Conservation (phyloP, 768 basidiomycete species). For the Austroboletus eburneus region DNA sequence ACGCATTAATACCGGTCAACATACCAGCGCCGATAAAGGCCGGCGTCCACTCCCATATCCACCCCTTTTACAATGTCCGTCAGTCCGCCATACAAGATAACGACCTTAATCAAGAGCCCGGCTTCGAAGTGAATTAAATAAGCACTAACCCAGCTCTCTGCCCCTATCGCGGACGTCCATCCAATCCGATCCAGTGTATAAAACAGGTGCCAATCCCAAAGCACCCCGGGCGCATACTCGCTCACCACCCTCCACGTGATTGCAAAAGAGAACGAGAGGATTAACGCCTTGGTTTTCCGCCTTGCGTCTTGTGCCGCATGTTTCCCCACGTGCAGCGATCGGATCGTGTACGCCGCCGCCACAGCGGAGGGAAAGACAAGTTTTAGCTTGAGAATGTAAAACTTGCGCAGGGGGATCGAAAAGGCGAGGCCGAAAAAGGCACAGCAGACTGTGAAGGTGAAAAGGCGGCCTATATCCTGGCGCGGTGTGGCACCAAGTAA, state of each 20-base stretch:
- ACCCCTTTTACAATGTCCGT: conserved; percentile 27
- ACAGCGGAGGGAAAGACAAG: conserved; percentile 62
- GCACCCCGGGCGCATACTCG: conserved; percentile 56
- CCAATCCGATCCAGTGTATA: conserved; percentile 57
- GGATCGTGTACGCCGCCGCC: conserved; percentile 64
- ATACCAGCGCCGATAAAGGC: conserved; percentile 60
- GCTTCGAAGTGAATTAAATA: too few relatives aligned
- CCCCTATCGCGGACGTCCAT: conserved; percentile 54
- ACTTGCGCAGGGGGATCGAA: conserved; percentile 57
- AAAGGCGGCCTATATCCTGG: conserved; percentile 52
- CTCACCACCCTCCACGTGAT: conserved; percentile 52
- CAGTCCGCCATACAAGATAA: neutral
- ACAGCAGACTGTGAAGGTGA: conserved; percentile 49
- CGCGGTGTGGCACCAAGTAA: conserved; percentile 44
- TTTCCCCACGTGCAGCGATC: conserved; percentile 51
- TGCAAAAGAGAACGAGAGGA: conserved; percentile 42
- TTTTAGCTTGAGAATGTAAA: conserved; percentile 61
- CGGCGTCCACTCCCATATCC: conserved; percentile 36
- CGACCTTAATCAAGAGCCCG: neutral
- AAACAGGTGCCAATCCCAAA: conserved; percentile 63
- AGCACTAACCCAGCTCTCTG: conserved; percentile 53
- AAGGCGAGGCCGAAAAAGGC: conserved; percentile 66
- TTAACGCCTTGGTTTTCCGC: conserved; percentile 52
- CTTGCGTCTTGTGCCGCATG: conserved; percentile 47
- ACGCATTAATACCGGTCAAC: conserved; percentile 53